A percentile compares a stretch with the other conserved stretches of the same genome.
phyloP scores from a whole-genome alignment of 2,329 filamentous ascomycete genomes.

The Hypoxylon sp. region DNA sequence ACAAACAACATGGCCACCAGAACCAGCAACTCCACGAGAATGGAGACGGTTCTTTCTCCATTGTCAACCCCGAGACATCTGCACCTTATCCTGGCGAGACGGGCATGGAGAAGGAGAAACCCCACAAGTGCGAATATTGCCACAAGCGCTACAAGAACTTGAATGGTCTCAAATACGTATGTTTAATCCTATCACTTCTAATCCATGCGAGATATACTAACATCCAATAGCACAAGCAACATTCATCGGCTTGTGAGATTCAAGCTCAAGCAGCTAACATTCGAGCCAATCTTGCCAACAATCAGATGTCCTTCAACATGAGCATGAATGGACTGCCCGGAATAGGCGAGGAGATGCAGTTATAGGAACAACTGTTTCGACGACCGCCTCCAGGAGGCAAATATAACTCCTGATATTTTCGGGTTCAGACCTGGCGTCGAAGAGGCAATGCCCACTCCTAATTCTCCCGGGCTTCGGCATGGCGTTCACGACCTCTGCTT shows the following conservation, averaged over 20 bases:
- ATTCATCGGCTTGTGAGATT: conserved; percentile 91
- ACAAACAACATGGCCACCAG: conserved; percentile 90
- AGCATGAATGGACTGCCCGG: conserved; percentile 64
- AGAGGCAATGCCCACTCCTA: conserved; percentile 5
- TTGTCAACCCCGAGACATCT: conserved; percentile 95
- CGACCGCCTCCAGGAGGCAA: background rate
- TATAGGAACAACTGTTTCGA: conserved; percentile 44
- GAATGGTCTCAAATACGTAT: conserved; percentile 95
- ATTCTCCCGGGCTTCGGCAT: conserved; percentile 22
- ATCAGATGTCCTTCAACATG: conserved; percentile 53
- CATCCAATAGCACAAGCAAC: conserved; percentile 75
- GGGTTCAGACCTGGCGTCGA: background rate
- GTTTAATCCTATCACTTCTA: conserved; percentile 50
- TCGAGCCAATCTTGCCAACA: conserved; percentile 54
- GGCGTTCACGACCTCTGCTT: conserved; percentile 22
- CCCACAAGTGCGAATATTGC: conserved; percentile 96
- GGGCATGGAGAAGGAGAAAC: conserved; percentile 99
- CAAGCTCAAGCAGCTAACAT: conserved; percentile 73
- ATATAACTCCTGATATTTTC: background rate
- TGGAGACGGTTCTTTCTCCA: conserved; percentile 96
- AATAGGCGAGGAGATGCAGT: conserved; percentile 68
- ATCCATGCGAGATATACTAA: conserved; percentile 53
- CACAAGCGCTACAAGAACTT: conserved; percentile 99
- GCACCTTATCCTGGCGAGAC: conserved; percentile 94
- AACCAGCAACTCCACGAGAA: conserved; percentile 98